These are phyloP conservation scores for Globisporangium parvum DNA, from an alignment of 352 stramenopile genomes.

Conservation along the genomic window DNA sequence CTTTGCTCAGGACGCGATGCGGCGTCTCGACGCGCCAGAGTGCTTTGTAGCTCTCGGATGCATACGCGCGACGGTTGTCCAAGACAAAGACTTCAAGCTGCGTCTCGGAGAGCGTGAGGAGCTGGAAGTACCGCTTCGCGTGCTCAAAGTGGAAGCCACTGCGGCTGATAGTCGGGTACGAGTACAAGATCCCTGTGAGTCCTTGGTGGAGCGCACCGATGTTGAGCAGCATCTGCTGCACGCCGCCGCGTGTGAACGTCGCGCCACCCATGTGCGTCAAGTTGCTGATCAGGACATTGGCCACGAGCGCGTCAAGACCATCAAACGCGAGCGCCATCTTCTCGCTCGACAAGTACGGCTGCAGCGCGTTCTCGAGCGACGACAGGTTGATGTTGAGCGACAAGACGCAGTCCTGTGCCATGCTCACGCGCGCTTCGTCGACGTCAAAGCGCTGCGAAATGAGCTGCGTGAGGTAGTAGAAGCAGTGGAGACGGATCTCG, in stretches of 20 bases:
- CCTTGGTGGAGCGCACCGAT: slow-evolving; percentile 68
- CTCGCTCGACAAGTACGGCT: slow-evolving; percentile 62
- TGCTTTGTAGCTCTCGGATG: slow-evolving; percentile 54
- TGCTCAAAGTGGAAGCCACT: slow-evolving; percentile 66
- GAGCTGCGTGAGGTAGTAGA: slow-evolving; percentile 76
- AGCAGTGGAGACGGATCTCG: slow-evolving; percentile 69
- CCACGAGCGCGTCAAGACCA: slow-evolving; percentile 58
- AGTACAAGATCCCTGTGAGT: slow-evolving; percentile 66
- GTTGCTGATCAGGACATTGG: slow-evolving; percentile 56
- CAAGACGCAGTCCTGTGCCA: slow-evolving; percentile 70
- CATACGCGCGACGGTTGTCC: slow-evolving; percentile 61
- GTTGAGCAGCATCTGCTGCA: slow-evolving; percentile 80
- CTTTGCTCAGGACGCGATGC: slow-evolving; percentile 63
- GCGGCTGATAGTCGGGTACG: slow-evolving; percentile 45
- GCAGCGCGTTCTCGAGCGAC: slow-evolving; percentile 61
- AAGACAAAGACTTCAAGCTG: slow-evolving; percentile 77
- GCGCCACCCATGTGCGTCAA: slow-evolving; percentile 56
- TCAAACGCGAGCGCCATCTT: slow-evolving; percentile 77
- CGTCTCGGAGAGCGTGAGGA: slow-evolving; percentile 64
- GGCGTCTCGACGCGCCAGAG: slow-evolving; percentile 74
- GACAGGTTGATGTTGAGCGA: slow-evolving; percentile 76
- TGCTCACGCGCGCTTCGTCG: slow-evolving; percentile 41
- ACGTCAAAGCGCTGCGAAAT: slow-evolving; percentile 56
- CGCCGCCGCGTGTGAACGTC: slow-evolving; percentile 57
- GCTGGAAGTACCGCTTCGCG: slow-evolving; percentile 72